Evolutionary conservation across 441 rosid species (phyloP).

Genomic region (Raphanus hybrid): DNA sequence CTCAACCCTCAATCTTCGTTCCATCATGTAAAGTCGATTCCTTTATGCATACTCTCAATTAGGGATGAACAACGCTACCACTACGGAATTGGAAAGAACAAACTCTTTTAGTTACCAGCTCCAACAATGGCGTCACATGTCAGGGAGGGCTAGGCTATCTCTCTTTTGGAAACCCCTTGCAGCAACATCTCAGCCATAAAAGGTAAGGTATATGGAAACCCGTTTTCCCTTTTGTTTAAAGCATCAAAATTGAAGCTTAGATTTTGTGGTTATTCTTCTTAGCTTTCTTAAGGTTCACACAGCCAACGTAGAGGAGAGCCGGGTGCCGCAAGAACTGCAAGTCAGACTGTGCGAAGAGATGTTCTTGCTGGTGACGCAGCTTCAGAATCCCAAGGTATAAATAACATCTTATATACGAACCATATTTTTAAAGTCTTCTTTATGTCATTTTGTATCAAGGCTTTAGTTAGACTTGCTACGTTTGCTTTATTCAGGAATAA

Average conservation of each 20-base stretch:
- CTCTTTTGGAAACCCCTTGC: not conserved
- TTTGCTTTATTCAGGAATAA: not conserved
- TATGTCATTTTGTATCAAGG: not conserved
- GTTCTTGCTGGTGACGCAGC: not conserved
- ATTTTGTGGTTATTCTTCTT: not conserved
- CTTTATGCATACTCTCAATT: not conserved
- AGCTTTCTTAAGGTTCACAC: not conserved
- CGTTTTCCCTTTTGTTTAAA: not conserved
- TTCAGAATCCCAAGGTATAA: not conserved
- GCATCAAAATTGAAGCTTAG: not conserved
- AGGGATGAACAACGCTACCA: not conserved
- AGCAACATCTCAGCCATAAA: not conserved
- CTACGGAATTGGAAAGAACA: not conserved
- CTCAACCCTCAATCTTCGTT: constrained; percentile 69
- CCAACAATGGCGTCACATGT: not conserved
- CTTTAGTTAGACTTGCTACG: not conserved
- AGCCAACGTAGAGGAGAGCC: not conserved
- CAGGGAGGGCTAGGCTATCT: not conserved
- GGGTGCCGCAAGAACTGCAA: not conserved
- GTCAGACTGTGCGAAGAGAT: not conserved
- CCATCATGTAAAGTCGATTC: constrained; percentile 62
- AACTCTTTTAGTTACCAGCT: not conserved
- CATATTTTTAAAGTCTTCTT: not conserved
- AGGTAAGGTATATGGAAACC: not conserved
- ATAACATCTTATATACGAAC: not conserved